These are phyloP conservation scores for Pseudocohnilembus persalinus DNA, from an alignment of 169 alveolate genomes.

Conservation along the genomic window DNA sequence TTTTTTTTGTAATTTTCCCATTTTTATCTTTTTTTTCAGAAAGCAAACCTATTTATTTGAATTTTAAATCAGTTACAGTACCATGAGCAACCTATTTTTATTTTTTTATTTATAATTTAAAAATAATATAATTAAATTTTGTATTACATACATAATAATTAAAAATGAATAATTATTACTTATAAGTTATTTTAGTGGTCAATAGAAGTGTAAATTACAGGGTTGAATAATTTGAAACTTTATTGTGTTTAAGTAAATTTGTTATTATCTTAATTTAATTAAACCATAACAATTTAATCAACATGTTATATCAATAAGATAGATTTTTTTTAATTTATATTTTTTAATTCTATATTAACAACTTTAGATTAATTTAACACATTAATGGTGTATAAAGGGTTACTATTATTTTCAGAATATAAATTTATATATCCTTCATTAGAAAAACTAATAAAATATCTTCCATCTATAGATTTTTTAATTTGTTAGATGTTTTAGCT, in stretches of 20 bases:
- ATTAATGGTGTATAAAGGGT: constrained; percentile 4
- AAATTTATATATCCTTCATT: constrained; percentile 20
- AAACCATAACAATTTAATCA: neutral
- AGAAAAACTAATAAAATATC: constrained; percentile 6
- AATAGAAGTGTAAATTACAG: neutral
- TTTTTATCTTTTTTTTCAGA: too few relatives aligned
- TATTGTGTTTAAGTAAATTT: neutral
- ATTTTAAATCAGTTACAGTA: neutral
- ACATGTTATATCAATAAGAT: neutral
- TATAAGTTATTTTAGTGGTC: neutral
- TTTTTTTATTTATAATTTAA: too few relatives aligned
- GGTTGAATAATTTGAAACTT: neutral
- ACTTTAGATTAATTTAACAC: constrained; percentile 7
- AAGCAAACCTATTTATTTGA: too few relatives aligned
- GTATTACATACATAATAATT: too few relatives aligned
- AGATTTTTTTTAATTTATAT: neutral
- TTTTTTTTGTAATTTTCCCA: neutral
- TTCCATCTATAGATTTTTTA: neutral
- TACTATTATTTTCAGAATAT: neutral
- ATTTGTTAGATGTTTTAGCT: constrained; percentile 13
- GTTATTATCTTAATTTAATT: neutral
- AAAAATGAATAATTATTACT: neutral
- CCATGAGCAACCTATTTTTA: neutral
- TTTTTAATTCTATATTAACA: neutral
- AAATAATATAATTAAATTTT: too few relatives aligned